These are phyloP conservation scores for Silybum marianum DNA, from an alignment of 129 eudicot genomes.

Conservation along the genomic window DNA sequence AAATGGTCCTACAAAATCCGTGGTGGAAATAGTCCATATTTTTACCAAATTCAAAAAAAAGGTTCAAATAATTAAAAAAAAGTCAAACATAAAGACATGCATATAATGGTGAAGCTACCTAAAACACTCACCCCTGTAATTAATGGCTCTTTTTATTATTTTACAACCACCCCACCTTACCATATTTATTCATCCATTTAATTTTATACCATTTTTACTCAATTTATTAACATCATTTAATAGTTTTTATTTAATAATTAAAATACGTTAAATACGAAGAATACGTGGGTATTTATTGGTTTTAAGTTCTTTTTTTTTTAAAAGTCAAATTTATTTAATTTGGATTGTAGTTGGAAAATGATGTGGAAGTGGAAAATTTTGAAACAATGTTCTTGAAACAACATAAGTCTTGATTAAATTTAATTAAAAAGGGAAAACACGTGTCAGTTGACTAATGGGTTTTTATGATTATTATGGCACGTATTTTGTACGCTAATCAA, in stretches of 20 bases:
- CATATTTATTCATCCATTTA: slow-evolving; percentile 25
- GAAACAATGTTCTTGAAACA: not conserved
- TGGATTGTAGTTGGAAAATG: not conserved
- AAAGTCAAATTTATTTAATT: not conserved
- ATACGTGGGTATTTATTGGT: not conserved
- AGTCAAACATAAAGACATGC: slow-evolving; percentile 41
- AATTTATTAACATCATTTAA: not conserved
- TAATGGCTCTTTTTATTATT: slow-evolving; percentile 34
- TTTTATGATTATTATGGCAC: slow-evolving; percentile 33
- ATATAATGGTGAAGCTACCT: slow-evolving; percentile 54
- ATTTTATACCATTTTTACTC: not conserved
- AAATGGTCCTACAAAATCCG: slow-evolving; percentile 28
- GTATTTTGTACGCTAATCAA: slow-evolving; percentile 19
- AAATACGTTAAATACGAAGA: not conserved
- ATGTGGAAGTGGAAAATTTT: not conserved
- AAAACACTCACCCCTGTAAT: slow-evolving; percentile 56
- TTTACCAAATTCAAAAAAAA: slow-evolving; percentile 25
- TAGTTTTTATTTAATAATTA: not conserved
- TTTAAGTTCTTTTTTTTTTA: no score
- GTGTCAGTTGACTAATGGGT: slow-evolving; percentile 33
- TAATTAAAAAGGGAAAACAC: slow-evolving; percentile 15
- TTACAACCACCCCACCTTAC: slow-evolving; percentile 77
- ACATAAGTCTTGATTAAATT: not conserved
- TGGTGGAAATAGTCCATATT: slow-evolving; percentile 33
- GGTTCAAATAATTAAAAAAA: slow-evolving; percentile 16